These are phyloP conservation scores for Tuber magnatum DNA, from an alignment of 495 filamentous ascomycete species.

Conservation along the genomic window DNA sequence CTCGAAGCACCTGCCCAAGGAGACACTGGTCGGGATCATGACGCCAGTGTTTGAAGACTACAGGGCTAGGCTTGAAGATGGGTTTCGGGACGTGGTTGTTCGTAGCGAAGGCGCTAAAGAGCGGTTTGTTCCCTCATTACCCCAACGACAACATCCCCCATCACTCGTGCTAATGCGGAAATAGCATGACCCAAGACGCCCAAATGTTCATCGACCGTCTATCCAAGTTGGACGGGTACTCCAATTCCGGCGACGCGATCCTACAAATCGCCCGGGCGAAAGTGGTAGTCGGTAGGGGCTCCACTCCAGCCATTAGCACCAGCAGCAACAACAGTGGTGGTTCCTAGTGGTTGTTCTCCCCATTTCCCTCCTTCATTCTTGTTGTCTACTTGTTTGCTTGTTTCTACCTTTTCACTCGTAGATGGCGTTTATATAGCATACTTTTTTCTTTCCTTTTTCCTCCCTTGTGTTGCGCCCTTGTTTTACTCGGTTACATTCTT, in stretches of 20 bases:
- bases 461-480: not conserved
- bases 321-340: slow-evolving; percentile 3
- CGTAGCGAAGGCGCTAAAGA: slow-evolving; percentile 60
- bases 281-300: slow-evolving; percentile 40
- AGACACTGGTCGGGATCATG: slow-evolving; percentile 80
- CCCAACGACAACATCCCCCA: slow-evolving; percentile 26
- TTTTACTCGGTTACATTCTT: slow-evolving; percentile 2
- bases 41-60: slow-evolving; percentile 80
- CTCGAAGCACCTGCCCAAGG: slow-evolving; percentile 72
- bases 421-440: slow-evolving; percentile 1
- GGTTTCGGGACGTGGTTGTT: slow-evolving; percentile 61
- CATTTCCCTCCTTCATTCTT: slow-evolving; percentile 6
- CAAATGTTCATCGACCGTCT: slow-evolving; percentile 67
- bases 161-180: slow-evolving; percentile 23
- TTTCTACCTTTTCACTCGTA: not conserved
- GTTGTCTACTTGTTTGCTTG: not conserved
- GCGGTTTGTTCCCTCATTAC: slow-evolving; percentile 53
- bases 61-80: slow-evolving; percentile 69
- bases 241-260: slow-evolving; percentile 60
- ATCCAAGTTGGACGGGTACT: slow-evolving; percentile 72
- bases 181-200: slow-evolving; percentile 72
- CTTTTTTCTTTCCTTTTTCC: not conserved
- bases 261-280: slow-evolving; percentile 62
- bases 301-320: slow-evolving; percentile 15
- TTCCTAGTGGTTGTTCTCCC: slow-evolving; percentile 8